Base-by-base conservation (phyloP, 805 yeast species). In the Nakazawaea molendinolei region DNA sequence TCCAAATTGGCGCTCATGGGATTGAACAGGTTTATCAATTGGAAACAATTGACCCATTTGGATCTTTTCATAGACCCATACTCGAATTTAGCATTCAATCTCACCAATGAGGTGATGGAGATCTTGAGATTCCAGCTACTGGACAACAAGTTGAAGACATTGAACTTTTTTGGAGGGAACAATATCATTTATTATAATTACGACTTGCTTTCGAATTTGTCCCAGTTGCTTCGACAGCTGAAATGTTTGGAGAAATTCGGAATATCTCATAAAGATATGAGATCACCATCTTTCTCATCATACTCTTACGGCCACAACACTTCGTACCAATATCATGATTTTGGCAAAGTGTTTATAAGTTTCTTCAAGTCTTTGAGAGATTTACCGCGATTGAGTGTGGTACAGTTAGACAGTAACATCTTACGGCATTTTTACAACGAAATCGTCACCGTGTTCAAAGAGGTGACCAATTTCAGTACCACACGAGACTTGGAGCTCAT, bases 61-160 rank as follows among this genome's bases (percentile, higher is more conserved):
- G 18, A 21, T n/a, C 12, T 37, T 5, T 37, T 37, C 19, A 22
- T 37, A 9, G 40, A 37, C 24, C 36, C 40, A 3, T 37, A 10
- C 32, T 31, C 25, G 5, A 15, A 21, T 29, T 30, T 29, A 6
- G 21, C 21, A 19, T 22, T 34, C 9, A 28, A 28, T 18, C 18
- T 13, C 8, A 28, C 28, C 4, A 16, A 15, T 5, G 28, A 28
- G 6, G 20, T 34, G 8, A 22, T 34, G 15, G 15, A 22, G n/a
- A 23, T 8, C 10, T 26, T 34, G 7, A 22, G n/a, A 8, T 17
- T 9, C 12, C 12, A 34, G n/a, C 17, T 34, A 12, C 4, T 12
- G 4, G 17, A 17, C 15, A 23, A 18, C 13, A 24, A 19, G 3
- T 25, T 31, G 21, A 32, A 22, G 27, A 26, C 15, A 10, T 21